These are phyloP conservation scores for Lactarius pseudohatsudake DNA, from an alignment of 768 basidiomycete genomes.

Conservation along the genomic window DNA sequence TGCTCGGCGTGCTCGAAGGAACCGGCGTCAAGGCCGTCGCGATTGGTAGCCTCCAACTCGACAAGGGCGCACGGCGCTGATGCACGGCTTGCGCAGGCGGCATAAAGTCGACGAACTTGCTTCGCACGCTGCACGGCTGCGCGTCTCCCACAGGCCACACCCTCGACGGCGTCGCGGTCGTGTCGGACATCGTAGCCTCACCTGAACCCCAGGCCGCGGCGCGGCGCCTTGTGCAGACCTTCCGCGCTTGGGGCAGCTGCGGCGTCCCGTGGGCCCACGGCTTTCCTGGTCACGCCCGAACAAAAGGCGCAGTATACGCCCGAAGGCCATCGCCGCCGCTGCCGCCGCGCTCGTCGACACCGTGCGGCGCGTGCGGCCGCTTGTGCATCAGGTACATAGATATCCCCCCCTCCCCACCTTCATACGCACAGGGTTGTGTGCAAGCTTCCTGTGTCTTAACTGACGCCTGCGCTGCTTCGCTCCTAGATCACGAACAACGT, in stretches of 20 bases:
- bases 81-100: constrained; percentile 57
- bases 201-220: constrained; percentile 54
- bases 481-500: constrained; percentile 85
- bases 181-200: constrained; percentile 82
- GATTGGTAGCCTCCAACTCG: constrained; percentile 57
- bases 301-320: constrained; percentile 31
- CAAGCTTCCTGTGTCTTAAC: background rate
- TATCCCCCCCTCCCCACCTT: background rate
- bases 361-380: constrained; percentile 56
- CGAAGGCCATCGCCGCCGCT: constrained; percentile 42
- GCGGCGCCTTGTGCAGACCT: constrained; percentile 41
- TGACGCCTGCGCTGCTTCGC: constrained; percentile 11
- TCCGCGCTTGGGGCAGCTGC: constrained; percentile 45
- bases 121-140: constrained; percentile 72
- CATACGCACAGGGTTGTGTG: background rate
- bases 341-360: constrained; percentile 51
- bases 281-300: constrained; percentile 28
- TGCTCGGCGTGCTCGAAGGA: constrained; percentile 65
- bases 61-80: background rate
- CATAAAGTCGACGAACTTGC: constrained; percentile 75
- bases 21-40: constrained; percentile 71
- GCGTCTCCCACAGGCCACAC: constrained; percentile 55
- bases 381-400: constrained; percentile 72
- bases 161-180: constrained; percentile 83
- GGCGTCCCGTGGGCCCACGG: constrained; percentile 20